Percentiles rank a stretch among this genome's conserved stretches.
These are phyloP conservation scores for Pachysandra terminalis DNA, from an alignment of 164 flowering plant species.

Conservation along the genomic window DNA sequence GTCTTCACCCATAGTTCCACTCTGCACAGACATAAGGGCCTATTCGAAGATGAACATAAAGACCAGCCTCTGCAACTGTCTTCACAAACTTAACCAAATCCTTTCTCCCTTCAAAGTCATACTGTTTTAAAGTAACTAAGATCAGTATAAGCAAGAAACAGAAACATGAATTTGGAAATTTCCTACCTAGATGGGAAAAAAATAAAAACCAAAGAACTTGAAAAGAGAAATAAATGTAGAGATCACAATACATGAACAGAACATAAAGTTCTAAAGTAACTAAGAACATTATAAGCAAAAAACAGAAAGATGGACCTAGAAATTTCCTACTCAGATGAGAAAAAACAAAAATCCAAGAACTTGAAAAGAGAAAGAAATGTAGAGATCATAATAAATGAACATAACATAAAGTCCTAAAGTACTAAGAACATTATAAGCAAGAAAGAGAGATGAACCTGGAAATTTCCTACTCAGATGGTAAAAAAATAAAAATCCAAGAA, in stretches of 20 bases:
- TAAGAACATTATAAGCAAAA: too few species aligned
- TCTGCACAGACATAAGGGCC: constrained; percentile 98
- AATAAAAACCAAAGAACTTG: constrained; percentile 2
- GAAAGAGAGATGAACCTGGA: not conserved
- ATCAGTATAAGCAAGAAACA: too few species aligned
- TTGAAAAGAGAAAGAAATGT: not conserved
- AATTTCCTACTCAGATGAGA: not conserved
- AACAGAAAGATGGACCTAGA: not conserved
- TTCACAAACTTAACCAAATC: constrained; percentile 87
- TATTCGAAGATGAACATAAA: constrained; percentile 78
- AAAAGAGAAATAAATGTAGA: not conserved
- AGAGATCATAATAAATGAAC: not conserved
- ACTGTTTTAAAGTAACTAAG: constrained; percentile 37
- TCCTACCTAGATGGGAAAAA: not conserved
- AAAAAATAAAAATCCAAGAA: not conserved
- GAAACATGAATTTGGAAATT: not conserved
- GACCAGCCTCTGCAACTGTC: constrained; percentile 72
- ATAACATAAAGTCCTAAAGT: constrained; percentile 43
- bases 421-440: not conserved
- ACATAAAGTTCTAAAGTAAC: constrained; percentile 12
- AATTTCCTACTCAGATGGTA: not conserved
- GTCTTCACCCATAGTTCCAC: constrained; percentile 87
- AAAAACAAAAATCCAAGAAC: not conserved
- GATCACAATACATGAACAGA: not conserved
- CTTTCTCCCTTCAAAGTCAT: constrained; percentile 77